Conservation (phyloP, 805 yeast species). For the Wickerhamiella bombiphila region DNA sequence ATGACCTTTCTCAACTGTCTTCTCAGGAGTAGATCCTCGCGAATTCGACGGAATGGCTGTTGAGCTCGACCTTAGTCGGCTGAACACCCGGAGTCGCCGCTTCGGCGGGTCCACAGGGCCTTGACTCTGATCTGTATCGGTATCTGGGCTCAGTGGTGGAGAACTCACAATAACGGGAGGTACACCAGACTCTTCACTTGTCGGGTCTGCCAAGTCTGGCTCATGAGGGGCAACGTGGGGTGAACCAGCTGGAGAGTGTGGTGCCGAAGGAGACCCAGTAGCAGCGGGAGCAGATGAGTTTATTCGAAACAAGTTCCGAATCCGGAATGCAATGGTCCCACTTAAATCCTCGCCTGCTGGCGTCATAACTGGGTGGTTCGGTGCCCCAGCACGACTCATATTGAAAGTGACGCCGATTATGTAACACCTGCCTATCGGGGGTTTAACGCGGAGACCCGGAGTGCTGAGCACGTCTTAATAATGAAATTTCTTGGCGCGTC, state of each 20-base stretch:
- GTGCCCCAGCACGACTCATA: too few species aligned
- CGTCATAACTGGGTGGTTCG: too few species aligned
- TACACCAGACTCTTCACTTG: background rate
- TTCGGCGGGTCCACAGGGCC: background rate
- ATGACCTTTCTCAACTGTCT: too few species aligned
- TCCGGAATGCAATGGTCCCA: conserved; percentile 4
- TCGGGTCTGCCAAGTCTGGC: background rate
- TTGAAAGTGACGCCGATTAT: too few species aligned
- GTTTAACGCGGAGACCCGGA: too few species aligned
- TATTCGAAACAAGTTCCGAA: conserved; percentile 10
- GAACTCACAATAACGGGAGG: background rate
- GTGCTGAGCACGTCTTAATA: too few species aligned
- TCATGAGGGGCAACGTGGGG: background rate
- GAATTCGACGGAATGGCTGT: background rate
- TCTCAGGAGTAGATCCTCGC: background rate
- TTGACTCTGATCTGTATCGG: background rate
- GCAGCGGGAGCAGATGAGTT: background rate
- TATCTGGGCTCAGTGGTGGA: background rate
- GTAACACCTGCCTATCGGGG: too few species aligned
- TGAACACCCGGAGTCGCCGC: background rate
- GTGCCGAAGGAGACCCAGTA: background rate
- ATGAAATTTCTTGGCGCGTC: too few species aligned
- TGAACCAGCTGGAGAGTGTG: background rate
- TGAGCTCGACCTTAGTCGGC: conserved; percentile 1
- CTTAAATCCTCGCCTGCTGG: too few species aligned